These are phyloP conservation scores for Talaromyces islandicus DNA, from an alignment of 2,329 filamentous ascomycete species.

Conservation along the genomic window DNA sequence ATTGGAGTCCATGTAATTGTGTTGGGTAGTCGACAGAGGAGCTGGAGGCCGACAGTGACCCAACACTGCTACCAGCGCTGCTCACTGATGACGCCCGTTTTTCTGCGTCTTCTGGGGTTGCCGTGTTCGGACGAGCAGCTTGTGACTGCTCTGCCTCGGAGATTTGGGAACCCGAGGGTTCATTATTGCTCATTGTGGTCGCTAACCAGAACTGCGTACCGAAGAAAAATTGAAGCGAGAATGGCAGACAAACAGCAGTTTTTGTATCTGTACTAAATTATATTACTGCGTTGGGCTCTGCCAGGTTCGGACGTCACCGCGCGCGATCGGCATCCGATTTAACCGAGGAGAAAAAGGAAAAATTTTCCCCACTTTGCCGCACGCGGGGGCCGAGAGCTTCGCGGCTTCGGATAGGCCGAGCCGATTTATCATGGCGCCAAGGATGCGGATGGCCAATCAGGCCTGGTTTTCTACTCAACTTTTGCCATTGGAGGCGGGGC, in stretches of 20 bases:
- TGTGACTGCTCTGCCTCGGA: not conserved
- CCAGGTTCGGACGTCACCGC: not conserved
- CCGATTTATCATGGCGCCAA: not conserved
- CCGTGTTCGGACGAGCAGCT: not conserved
- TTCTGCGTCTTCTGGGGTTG: not conserved
- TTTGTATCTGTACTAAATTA: not conserved
- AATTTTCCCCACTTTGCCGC: not conserved
- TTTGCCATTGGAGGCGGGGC: too few species aligned
- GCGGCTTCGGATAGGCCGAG: not conserved
- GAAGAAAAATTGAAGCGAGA: not conserved
- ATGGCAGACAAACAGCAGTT: not conserved
- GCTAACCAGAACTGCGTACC: not conserved
- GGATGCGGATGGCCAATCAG: not conserved
- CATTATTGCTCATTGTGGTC: not conserved
- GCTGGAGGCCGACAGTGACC: not conserved
- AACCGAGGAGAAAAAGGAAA: not conserved
- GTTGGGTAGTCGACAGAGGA: constrained; percentile 23
- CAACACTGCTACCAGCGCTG: not conserved
- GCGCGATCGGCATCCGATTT: not conserved
- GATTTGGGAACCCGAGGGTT: not conserved
- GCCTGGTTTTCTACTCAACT: too few species aligned
- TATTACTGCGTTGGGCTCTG: too few species aligned
- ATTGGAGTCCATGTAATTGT: constrained; percentile 21
- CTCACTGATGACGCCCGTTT: not conserved
- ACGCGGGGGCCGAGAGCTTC: not conserved